Evolutionary conservation across 148 eudicot genomes (phyloP), one percentile per base, ranked within the genome.

Genomic region (Bassia scoparia): DNA sequence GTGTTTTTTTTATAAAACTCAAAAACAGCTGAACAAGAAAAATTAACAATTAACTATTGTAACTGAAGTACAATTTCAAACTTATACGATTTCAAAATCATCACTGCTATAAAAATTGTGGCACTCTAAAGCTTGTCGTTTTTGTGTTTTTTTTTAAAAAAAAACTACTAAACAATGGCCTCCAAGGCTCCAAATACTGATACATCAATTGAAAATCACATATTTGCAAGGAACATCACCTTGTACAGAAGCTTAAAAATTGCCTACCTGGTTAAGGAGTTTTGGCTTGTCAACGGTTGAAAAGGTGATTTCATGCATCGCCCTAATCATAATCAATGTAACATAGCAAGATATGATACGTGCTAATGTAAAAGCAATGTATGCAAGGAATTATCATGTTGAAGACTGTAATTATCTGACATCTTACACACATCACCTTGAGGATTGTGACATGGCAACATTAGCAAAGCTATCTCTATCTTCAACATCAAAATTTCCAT

Each of bases 211-310:
- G n/a, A n/a, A n/a, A n/a, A n/a, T n/a, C n/a, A n/a, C n/a, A 31
- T 7, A 53, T 1, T 31, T 14, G 3, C 24, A n/a, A 70, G 21
- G 33, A 18, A 18, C 33, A 55, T 38, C 43, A 43, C 17, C 65
- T 34, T 26, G 21, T 44, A 48, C n/a, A 11, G 9, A 24, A 27
- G 37, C 10, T 61, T 4, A 11, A 56, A 68, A 78, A 60, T 73
- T 38, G 27, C 34, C 77, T 82, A 93, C 98, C 98, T 83, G 85
- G 58, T 84, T 86, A 46, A 93, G 90, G 64, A 93, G 89, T 79
- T 88, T 93, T 29, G 93, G 91, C 82, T 86, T 93, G 83, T 93
- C 98, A 79, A 75, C 72, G 10, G 96, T 89, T 30, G 98, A 93
- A 67, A 90, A 86, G 26, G 94, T 90, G 67, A 93, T 87, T 81